Percentiles rank a stretch among this genome's conserved stretches.
Evolutionary conservation across 192 early-diverging fungal species (phyloP).

Genomic region (Geosiphon pyriformis): DNA sequence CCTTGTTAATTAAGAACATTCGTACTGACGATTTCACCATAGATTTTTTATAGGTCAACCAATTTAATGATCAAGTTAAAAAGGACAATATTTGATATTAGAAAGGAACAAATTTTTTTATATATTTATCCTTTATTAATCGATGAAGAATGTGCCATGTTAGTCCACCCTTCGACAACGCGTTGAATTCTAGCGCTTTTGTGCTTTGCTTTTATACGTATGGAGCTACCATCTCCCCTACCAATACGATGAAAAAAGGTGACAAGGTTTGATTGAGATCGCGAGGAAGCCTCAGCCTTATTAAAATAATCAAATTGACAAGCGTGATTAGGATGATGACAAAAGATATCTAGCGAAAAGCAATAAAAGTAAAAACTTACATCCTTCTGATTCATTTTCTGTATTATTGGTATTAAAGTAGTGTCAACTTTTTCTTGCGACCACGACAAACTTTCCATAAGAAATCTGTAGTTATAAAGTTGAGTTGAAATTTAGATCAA

Average conservation of each 20-base stretch:
- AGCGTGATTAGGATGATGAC: background rate
- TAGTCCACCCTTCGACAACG: conserved; percentile 37
- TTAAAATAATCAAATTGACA: conserved; percentile 24
- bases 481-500: background rate
- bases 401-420: conserved; percentile 65
- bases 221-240: conserved; percentile 19
- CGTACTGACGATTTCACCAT: no score
- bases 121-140: no score
- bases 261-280: conserved; percentile 38
- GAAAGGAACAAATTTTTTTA: no score
- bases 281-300: no score
- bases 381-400: conserved; percentile 40
- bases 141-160: no score
- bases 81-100: no score
- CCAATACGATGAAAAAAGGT: conserved; percentile 17
- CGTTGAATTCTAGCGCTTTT: conserved; percentile 41
- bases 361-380: conserved; percentile 9
- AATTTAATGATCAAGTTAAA: no score
- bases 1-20: no score
- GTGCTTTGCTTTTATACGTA: conserved; percentile 20
- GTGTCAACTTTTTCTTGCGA: conserved; percentile 59
- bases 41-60: no score
- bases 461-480: conserved; percentile 30
- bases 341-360: background rate
- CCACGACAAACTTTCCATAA: conserved; percentile 60